Evolutionary conservation across 139 green algal species (phyloP).

Genomic region (Closterium sp.): DNA sequence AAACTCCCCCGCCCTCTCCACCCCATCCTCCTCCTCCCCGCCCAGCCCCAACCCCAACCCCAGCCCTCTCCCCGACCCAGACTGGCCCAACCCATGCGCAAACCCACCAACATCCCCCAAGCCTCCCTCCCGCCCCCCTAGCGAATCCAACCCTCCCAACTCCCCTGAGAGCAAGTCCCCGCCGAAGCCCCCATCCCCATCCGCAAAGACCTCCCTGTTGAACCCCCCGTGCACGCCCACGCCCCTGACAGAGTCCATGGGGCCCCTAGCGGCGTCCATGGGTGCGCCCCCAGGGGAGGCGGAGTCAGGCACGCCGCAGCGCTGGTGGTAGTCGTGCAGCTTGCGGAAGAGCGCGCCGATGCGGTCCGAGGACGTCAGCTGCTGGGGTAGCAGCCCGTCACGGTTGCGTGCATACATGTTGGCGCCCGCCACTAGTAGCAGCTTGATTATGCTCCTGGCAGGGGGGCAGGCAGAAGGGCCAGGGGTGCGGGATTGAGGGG

Average conservation of each 20-base stretch:
- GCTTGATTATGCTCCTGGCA: slow-evolving; percentile 1
- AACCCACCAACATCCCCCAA: not conserved
- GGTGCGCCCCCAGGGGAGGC: not conserved
- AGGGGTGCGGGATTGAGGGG: not conserved
- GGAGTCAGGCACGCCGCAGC: not conserved
- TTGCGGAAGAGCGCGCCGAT: not conserved
- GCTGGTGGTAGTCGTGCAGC: slow-evolving; percentile 11
- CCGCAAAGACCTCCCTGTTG: not conserved
- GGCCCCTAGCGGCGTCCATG: not conserved
- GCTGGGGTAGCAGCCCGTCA: not conserved
- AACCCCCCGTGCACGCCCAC: not conserved
- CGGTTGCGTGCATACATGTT: not conserved
- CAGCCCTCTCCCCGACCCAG: not conserved
- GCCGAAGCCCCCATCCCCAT: too few relatives aligned
- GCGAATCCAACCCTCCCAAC: not conserved
- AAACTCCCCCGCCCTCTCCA: not conserved
- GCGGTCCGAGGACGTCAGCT: not conserved
- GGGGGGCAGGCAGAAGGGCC: not conserved
- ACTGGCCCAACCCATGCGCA: not conserved
- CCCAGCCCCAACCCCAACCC: not conserved
- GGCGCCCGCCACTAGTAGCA: not conserved
- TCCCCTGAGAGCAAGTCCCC: not conserved
- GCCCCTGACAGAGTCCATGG: not conserved
- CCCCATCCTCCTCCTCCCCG: not conserved
- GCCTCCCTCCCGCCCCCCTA: not conserved